Evolutionary conservation across 768 basidiomycete species (phyloP).

Genomic region (Mrakia frigida): DNA sequence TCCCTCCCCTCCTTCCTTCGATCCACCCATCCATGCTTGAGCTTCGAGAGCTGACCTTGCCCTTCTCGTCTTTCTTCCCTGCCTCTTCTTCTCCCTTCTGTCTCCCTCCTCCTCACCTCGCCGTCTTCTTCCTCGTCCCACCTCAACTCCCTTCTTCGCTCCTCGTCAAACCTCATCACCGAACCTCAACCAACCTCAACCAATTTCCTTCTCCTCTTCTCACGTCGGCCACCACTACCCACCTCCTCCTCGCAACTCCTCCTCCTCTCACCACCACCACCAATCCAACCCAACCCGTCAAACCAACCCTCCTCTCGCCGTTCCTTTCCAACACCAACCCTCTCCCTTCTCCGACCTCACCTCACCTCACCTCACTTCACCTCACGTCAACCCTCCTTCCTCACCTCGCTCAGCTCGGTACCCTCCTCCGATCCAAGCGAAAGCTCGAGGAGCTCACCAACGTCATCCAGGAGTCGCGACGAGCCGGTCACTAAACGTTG

Average conservation of each 20-base stretch:
- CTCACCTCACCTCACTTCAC: neutral
- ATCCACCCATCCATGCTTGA: neutral
- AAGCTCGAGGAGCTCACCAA: constrained; percentile 92
- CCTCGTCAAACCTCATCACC: neutral
- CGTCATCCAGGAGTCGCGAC: constrained; percentile 61
- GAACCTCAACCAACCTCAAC: too few species aligned
- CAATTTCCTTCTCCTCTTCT: neutral
- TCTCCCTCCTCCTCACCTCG: neutral
- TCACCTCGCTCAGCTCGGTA: constrained; percentile 65
- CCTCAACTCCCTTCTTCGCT: neutral
- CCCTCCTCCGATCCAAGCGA: constrained; percentile 95
- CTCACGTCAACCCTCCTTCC: neutral
- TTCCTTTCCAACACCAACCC: neutral
- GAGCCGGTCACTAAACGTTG: constrained; percentile 45
- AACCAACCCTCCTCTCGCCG: neutral
- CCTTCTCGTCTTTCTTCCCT: neutral
- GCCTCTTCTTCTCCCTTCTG: neutral
- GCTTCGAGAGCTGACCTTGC: constrained; percentile 8
- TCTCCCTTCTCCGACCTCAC: neutral
- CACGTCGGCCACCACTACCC: neutral
- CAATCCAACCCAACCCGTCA: neutral
- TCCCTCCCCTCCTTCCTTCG: neutral
- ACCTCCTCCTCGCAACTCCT: neutral
- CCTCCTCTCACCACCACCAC: neutral
- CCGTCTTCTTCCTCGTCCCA: neutral